Evolutionary conservation across 2,329 filamentous ascomycete genomes (phyloP), one percentile per base, ranked within the genome.

Genomic region (Neopestalotiopsis clavispora): DNA sequence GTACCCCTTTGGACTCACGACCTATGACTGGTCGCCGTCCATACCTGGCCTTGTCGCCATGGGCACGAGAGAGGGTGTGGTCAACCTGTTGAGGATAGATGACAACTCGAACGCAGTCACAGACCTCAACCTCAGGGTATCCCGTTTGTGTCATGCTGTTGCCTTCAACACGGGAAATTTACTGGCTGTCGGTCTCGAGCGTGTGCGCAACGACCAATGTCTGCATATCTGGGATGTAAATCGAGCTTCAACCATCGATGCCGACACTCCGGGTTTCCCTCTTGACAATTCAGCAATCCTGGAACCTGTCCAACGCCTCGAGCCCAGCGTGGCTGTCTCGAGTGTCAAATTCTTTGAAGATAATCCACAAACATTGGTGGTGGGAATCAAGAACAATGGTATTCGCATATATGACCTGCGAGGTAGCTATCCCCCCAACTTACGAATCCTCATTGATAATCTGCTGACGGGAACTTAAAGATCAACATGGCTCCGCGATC

Each of bases 171-270:
- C 88, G 3, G 85, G 84, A 4, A 91, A 92, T 20, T 84, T 92
- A 68, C 83, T 97, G 65, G 94, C 93, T 10, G 92, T 94, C 34
- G 94, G 92, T 1, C 84, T 96, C 65, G 94, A 96, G 75, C 87
- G 92, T 73, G 93, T 95, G 30, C 88, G 94, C 40, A 94, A 93
- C 79, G 94, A 96, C 76, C 89, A 92, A 71, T 94, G 92, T 74
- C 85, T 97, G 63, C 93, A 95, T 74, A 91, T 96, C 38, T 96
- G 93, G 88, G 93, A 97, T 78, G 86, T 94, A 67, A 91, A 88
- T 73, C 88, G 89, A 52, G 84, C 89, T 62, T 86, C 84, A 23
- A 84, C 79, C 58, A 81, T 86, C 78, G 84, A 84, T 73, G 77
- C 82, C 42, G 80, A 78, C 17, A 78, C 79, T 23, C 80, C 80